Percentiles rank a stretch among this genome's conserved stretches.
phyloP scores from a whole-genome alignment of 148 eudicot species.

The Rhododendron ovatum region DNA sequence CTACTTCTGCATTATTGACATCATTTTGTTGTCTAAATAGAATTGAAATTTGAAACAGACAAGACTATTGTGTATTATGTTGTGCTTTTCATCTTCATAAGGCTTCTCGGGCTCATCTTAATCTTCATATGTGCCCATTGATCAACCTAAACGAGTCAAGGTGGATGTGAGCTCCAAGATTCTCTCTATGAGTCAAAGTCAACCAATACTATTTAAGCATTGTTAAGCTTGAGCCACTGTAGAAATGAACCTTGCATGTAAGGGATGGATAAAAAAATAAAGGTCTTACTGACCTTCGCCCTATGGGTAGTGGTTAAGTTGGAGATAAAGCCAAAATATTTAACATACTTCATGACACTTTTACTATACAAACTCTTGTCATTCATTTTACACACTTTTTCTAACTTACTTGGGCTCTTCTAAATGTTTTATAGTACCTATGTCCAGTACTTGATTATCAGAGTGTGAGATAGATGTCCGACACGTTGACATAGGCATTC shows the following conservation, averaged over 20 bases:
- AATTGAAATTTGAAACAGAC: not conserved
- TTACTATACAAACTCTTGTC: not conserved
- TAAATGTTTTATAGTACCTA: not conserved
- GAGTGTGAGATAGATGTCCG: not conserved
- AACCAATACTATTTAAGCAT: not conserved
- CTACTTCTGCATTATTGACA: not conserved
- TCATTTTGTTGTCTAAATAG: not conserved
- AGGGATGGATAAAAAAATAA: not conserved
- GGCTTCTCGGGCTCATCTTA: not conserved
- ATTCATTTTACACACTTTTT: not conserved
- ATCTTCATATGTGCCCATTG: not conserved
- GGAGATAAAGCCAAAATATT: not conserved
- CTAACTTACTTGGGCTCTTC: not conserved
- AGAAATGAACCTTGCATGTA: not conserved
- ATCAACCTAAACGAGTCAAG: not conserved
- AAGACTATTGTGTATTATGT: not conserved
- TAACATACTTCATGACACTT: not conserved
- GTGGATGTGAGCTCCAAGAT: not conserved
- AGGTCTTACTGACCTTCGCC: not conserved
- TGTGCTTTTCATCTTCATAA: not conserved
- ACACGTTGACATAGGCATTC: not conserved
- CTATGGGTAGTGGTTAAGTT: not conserved
- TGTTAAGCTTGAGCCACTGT: not conserved
- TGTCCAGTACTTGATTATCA: not conserved
- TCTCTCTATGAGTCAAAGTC: not conserved